phyloP scores from a whole-genome alignment of 441 rosid genomes.

The Manihot esculenta region DNA sequence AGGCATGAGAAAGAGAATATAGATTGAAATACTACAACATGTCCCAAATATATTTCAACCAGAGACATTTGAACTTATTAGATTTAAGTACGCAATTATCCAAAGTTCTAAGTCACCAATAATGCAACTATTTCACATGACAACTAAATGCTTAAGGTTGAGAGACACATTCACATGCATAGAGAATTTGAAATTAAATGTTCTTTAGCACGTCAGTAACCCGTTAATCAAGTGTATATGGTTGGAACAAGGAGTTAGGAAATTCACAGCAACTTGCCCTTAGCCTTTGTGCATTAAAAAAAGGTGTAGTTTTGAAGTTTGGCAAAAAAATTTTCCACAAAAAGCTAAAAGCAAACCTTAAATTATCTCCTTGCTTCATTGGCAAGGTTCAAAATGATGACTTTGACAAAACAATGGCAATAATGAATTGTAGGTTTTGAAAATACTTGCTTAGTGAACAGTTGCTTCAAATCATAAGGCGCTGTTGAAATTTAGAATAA shows the following conservation, averaged over 20 bases:
- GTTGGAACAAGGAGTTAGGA: neutral
- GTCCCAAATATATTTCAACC: neutral
- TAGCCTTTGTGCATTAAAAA: neutral
- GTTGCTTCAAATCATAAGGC: conserved; percentile 1
- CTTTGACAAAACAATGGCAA: neutral
- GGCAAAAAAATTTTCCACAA: neutral
- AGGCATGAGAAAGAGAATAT: neutral
- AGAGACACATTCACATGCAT: too few relatives aligned
- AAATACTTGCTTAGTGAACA: neutral
- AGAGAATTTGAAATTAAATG: too few relatives aligned
- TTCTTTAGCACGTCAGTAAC: neutral
- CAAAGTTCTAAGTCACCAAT: neutral
- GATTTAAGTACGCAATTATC: neutral
- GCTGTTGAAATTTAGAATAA: too few relatives aligned
- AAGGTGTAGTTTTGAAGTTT: neutral
- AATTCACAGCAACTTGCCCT: neutral
- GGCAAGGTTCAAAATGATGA: neutral
- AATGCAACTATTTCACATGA: neutral
- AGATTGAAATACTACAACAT: neutral
- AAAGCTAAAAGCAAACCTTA: neutral
- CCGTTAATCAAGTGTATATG: neutral
- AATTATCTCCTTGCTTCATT: neutral
- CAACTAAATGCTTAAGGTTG: too few relatives aligned
- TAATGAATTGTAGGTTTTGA: neutral
- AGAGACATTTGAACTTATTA: neutral